Percentiles rank a stretch among this genome's conserved stretches.
Evolutionary conservation across 179 eudicot species (phyloP).

Genomic region (Camellia oleifera): DNA sequence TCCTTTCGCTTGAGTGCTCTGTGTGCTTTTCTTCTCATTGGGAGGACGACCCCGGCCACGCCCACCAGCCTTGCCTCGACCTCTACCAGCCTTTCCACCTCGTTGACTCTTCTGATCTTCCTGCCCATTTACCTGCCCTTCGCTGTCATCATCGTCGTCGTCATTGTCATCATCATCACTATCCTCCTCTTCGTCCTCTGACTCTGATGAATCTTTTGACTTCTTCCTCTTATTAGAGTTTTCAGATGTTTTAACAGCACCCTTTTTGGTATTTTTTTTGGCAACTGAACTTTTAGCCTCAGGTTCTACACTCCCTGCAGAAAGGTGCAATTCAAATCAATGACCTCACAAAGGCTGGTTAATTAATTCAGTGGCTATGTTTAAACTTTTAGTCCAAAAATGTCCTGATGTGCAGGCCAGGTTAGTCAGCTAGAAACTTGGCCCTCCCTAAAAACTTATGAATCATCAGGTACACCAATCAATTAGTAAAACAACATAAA

Average conservation of each 20-base stretch:
- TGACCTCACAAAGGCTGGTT: neutral
- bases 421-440: neutral
- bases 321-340: neutral
- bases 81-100: slow-evolving; percentile 17
- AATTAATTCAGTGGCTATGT: neutral
- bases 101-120: slow-evolving; percentile 9
- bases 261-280: slow-evolving; percentile 44
- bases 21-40: slow-evolving; percentile 22
- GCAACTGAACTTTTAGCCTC: slow-evolving; percentile 12
- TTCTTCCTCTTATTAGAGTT: slow-evolving; percentile 18
- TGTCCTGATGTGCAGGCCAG: neutral
- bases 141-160: slow-evolving; percentile 35
- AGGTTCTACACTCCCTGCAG: slow-evolving; percentile 45
- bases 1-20: neutral
- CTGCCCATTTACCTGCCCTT: slow-evolving; percentile 32
- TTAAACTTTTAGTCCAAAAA: neutral
- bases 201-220: slow-evolving; percentile 11
- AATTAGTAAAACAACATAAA: neutral
- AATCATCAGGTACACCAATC: neutral
- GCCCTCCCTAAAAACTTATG: neutral
- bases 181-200: slow-evolving; percentile 34
- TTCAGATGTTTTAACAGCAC: slow-evolving; percentile 16
- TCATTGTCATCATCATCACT: slow-evolving; percentile 33
- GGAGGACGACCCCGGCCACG: slow-evolving; percentile 74
- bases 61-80: slow-evolving; percentile 19